Conservation (phyloP, 768 basidiomycete genomes). For the Cystobasidiopsis lactophilus region DNA sequence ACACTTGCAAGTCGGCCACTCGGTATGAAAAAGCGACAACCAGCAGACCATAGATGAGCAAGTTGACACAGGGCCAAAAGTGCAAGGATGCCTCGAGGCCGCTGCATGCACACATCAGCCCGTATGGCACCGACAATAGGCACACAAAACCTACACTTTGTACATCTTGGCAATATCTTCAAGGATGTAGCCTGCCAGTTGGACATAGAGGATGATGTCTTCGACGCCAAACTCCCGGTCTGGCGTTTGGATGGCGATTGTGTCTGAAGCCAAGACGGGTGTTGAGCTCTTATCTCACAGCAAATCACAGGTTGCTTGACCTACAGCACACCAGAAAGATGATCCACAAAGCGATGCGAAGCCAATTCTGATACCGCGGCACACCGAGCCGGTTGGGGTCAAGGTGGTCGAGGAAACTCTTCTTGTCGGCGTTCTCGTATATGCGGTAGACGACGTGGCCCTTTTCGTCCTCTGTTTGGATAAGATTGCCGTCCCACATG, state of each 20-base stretch:
- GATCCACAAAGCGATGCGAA: constrained; percentile 19
- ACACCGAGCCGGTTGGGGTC: constrained; percentile 15
- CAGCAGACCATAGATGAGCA: constrained; percentile 9
- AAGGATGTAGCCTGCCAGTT: constrained; percentile 15
- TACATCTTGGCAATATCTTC: constrained; percentile 16
- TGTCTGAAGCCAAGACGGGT: too few species aligned
- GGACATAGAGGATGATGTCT: constrained; percentile 16
- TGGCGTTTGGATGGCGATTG: constrained; percentile 18
- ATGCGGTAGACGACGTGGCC: constrained; percentile 14
- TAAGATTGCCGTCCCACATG: constrained; percentile 15
- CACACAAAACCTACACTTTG: constrained; percentile 10
- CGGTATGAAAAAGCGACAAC: constrained; percentile 8
- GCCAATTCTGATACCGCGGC: constrained; percentile 20
- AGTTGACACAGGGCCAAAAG: constrained; percentile 17
- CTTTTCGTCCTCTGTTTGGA: constrained; percentile 15
- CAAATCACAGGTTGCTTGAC: too few species aligned
- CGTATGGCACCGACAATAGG: too few species aligned
- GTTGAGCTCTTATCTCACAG: too few species aligned
- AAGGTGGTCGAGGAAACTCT: constrained; percentile 8
- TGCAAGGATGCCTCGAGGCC: constrained; percentile 7
- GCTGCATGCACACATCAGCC: too few species aligned
- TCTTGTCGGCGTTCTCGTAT: neutral
- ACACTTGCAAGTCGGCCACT: constrained; percentile 11
- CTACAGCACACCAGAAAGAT: constrained; percentile 18
- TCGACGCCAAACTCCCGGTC: constrained; percentile 17